Evolutionary conservation across 2,329 filamentous ascomycete species (phyloP).

Genomic region (Arachnomyces sp.): DNA sequence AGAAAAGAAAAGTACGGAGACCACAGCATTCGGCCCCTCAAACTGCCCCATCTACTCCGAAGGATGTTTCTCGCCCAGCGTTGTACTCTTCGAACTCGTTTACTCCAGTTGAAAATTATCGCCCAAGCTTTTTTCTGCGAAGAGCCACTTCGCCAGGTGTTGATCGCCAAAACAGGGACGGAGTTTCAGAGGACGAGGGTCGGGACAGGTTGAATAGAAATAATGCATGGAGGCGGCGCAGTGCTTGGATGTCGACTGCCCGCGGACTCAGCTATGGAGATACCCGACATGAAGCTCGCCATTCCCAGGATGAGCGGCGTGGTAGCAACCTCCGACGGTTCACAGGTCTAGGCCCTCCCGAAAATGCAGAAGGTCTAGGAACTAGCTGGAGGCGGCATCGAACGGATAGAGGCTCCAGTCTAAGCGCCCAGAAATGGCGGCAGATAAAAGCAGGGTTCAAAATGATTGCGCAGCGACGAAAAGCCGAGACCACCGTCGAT

Average conservation of each 20-base stretch:
- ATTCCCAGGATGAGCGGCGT: slow-evolving; percentile 45
- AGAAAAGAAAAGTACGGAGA: slow-evolving; percentile 56
- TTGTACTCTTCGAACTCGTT: slow-evolving; percentile 41
- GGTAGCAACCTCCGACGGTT: slow-evolving; percentile 59
- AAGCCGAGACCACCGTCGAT: slow-evolving; percentile 77
- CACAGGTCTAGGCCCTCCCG: slow-evolving; percentile 56
- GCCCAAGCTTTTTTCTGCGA: slow-evolving; percentile 50
- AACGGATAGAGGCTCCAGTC: slow-evolving; percentile 61
- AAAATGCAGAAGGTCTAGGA: slow-evolving; percentile 56
- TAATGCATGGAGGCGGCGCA: slow-evolving; percentile 52
- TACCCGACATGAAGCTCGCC: slow-evolving; percentile 45
- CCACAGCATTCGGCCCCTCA: slow-evolving; percentile 49
- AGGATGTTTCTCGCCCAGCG: slow-evolving; percentile 32
- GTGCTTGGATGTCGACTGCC: slow-evolving; percentile 46
- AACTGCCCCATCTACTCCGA: slow-evolving; percentile 62
- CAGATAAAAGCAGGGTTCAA: slow-evolving; percentile 87
- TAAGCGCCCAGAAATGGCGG: slow-evolving; percentile 75
- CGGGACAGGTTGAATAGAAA: slow-evolving; percentile 53
- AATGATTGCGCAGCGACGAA: slow-evolving; percentile 67
- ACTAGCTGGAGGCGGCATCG: slow-evolving; percentile 45
- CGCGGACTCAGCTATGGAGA: slow-evolving; percentile 42
- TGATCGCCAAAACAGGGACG: slow-evolving; percentile 50
- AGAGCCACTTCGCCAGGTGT: slow-evolving; percentile 60
- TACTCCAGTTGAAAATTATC: slow-evolving; percentile 37
- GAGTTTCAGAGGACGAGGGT: slow-evolving; percentile 68